These are phyloP conservation scores for Pichia insulana DNA, from an alignment of 805 yeast species.

Conservation along the genomic window DNA sequence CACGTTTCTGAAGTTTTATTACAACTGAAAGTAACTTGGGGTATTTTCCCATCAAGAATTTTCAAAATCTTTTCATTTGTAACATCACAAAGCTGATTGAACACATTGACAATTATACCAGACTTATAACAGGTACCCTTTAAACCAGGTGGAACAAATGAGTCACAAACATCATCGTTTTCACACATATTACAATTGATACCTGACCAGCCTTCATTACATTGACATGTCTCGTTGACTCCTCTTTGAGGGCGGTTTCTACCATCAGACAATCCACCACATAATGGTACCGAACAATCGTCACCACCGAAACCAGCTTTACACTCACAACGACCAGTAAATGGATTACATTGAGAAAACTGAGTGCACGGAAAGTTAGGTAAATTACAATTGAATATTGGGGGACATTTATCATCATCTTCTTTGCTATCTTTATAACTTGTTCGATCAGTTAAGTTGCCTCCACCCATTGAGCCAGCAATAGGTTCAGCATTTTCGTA, in stretches of 20 bases:
- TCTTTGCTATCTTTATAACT: background rate
- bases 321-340: slow-evolving; percentile 88
- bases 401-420: slow-evolving; percentile 53
- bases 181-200: slow-evolving; percentile 87
- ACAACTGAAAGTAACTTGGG: slow-evolving; percentile 91
- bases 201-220: slow-evolving; percentile 87
- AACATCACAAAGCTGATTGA: slow-evolving; percentile 90
- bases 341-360: slow-evolving; percentile 79
- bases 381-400: slow-evolving; percentile 90
- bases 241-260: slow-evolving; percentile 55
- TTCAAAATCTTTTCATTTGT: slow-evolving; percentile 80
- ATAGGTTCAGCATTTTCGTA: no score
- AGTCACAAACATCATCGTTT: slow-evolving; percentile 65
- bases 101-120: slow-evolving; percentile 72
- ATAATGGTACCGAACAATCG: slow-evolving; percentile 80
- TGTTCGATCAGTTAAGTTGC: background rate
- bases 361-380: slow-evolving; percentile 89
- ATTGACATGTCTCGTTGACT: slow-evolving; percentile 47
- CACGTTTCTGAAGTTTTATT: slow-evolving; percentile 57
- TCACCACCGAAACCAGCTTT: slow-evolving; percentile 88
- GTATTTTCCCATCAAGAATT: slow-evolving; percentile 69
- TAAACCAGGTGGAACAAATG: slow-evolving; percentile 76
- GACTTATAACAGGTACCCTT: slow-evolving; percentile 83
- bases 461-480: no score
- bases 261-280: slow-evolving; percentile 73